These are phyloP conservation scores for Termitomyces sp. DNA, from an alignment of 768 basidiomycete species.

Conservation along the genomic window DNA sequence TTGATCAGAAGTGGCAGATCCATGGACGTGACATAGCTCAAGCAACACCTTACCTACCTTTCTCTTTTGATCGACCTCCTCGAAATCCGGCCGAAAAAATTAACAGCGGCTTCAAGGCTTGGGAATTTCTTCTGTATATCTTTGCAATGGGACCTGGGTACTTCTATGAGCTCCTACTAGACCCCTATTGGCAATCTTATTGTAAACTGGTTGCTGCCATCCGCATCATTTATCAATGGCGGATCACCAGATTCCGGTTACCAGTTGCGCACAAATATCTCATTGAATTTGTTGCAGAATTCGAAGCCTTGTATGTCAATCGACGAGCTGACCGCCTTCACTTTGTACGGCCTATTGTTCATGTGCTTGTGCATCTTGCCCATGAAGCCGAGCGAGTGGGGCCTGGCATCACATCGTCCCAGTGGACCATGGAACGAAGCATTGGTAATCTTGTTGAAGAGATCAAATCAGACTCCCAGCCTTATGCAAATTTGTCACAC, in stretches of 20 bases:
- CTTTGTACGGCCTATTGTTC: neutral
- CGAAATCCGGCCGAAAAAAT: constrained; percentile 35
- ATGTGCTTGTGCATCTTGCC: constrained; percentile 4
- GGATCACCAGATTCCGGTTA: neutral
- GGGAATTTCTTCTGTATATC: neutral
- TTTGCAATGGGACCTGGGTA: constrained; percentile 8
- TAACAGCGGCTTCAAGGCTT: constrained; percentile 30
- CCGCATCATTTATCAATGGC: neutral
- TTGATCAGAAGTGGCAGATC: no score
- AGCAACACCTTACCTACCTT: no score
- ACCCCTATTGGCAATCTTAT: neutral
- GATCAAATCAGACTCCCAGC: constrained; percentile 12
- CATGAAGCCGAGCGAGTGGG: constrained; percentile 6
- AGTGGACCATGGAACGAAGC: constrained; percentile 6
- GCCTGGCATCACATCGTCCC: constrained; percentile 10
- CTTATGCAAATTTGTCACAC: neutral
- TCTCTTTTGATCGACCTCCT: no score
- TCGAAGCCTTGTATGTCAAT: no score
- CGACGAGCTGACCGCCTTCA: neutral
- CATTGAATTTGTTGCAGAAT: no score
- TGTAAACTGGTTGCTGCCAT: neutral
- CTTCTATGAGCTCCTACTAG: no score
- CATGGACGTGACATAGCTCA: no score
- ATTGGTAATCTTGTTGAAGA: no score
- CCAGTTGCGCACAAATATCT: neutral